Conservation (phyloP, 2,329 filamentous ascomycete genomes). For the Saccharata proteae region DNA sequence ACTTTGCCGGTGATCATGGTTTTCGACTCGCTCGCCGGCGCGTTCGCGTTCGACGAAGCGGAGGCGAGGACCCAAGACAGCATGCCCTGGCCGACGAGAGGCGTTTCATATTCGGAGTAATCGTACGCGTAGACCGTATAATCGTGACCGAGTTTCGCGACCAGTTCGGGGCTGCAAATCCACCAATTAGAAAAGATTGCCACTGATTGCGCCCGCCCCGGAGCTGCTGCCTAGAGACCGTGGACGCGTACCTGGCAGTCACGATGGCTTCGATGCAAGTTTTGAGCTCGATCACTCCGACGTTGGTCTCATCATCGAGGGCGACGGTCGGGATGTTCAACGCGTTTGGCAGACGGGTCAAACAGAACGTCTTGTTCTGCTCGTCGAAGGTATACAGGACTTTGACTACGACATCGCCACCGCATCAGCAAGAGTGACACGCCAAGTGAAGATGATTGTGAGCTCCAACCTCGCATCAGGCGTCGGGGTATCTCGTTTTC, state of each 20-base stretch:
- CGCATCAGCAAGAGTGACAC: conserved; percentile 15
- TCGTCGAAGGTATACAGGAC: conserved; percentile 93
- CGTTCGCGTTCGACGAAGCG: conserved; percentile 43
- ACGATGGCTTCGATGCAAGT: conserved; percentile 77
- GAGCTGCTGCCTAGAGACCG: neutral
- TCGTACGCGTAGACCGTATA: conserved; percentile 97
- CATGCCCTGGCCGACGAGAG: conserved; percentile 90
- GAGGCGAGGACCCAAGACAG: conserved; percentile 67
- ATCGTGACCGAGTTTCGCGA: conserved; percentile 60
- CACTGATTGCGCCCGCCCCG: neutral
- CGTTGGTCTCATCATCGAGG: conserved; percentile 66
- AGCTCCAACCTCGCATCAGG: conserved; percentile 34
- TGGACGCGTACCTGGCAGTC: conserved; percentile 39
- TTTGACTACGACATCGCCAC: conserved; percentile 53
- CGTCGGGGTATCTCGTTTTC: conserved; percentile 23
- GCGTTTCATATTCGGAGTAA: conserved; percentile 88
- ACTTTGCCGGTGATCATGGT: conserved; percentile 79
- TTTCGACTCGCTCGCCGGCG: conserved; percentile 48
- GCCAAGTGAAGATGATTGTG: conserved; percentile 9
- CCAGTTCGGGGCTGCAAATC: conserved; percentile 68
- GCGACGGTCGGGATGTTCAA: conserved; percentile 69
- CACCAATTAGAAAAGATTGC: conserved; percentile 2
- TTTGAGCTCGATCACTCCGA: conserved; percentile 79
- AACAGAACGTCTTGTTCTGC: conserved; percentile 75
- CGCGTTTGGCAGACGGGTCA: conserved; percentile 72